Conservation (phyloP, 805 yeast genomes). For the Metschnikowia corniflorae region DNA sequence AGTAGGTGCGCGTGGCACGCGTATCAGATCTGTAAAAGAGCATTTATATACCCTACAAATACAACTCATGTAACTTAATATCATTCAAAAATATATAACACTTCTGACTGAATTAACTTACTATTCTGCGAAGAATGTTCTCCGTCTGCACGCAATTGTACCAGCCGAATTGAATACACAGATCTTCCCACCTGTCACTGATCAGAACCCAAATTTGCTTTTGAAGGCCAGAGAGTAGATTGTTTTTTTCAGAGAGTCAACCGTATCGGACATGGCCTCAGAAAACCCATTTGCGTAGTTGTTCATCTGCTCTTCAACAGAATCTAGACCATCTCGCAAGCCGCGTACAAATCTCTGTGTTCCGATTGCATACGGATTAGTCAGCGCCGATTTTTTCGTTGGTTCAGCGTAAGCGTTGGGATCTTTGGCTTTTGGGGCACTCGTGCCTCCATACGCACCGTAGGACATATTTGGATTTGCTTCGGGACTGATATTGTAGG, state of each 20-base stretch:
- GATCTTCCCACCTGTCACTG: no score
- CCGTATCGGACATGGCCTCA: slow-evolving; percentile 50
- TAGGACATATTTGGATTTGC: slow-evolving; percentile 36
- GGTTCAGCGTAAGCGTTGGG: slow-evolving; percentile 45
- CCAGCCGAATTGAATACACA: no score
- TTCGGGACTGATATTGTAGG: slow-evolving; percentile 43
- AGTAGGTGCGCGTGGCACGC: no score
- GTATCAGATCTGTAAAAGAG: no score
- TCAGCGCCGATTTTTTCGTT: slow-evolving; percentile 29
- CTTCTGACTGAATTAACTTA: no score
- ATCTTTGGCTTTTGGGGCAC: slow-evolving; percentile 8
- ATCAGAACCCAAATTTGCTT: slow-evolving; percentile 50
- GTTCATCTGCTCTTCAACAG: slow-evolving; percentile 51
- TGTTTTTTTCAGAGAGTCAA: slow-evolving; percentile 48
- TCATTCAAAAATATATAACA: no score
- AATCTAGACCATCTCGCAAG: slow-evolving; percentile 50
- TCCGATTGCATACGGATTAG: slow-evolving; percentile 37
- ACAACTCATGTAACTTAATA: no score
- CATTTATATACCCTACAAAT: no score
- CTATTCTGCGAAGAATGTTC: no score
- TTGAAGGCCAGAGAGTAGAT: slow-evolving; percentile 50
- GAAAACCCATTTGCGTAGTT: slow-evolving; percentile 55
- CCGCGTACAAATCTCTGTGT: slow-evolving; percentile 38
- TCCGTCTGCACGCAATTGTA: no score
- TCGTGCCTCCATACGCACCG: slow-evolving; percentile 21